phyloP scores from a whole-genome alignment of 768 basidiomycete species.

The Boletus vinaceobasis region DNA sequence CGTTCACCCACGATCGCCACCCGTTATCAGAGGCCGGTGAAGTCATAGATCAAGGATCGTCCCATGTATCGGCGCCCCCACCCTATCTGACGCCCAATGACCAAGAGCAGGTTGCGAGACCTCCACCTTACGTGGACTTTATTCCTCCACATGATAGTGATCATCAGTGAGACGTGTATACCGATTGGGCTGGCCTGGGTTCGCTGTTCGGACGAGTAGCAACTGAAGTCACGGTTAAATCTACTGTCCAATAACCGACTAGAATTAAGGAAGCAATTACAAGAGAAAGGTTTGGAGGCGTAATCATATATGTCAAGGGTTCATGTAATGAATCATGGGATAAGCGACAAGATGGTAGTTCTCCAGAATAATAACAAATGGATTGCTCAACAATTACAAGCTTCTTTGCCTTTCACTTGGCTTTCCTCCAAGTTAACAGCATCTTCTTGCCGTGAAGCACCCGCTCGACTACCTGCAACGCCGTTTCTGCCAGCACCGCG shows the following conservation, averaged over 20 bases:
- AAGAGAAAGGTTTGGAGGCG: constrained; percentile 14
- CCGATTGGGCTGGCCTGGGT: neutral
- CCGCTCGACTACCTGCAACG: constrained; percentile 49
- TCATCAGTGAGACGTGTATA: constrained; percentile 10
- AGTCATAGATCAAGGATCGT: constrained; percentile 33
- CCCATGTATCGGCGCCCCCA: constrained; percentile 67
- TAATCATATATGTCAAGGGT: constrained; percentile 25
- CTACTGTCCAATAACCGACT: constrained; percentile 13
- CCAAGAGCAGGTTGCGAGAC: constrained; percentile 51
- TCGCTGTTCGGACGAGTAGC: neutral
- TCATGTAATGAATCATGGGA: constrained; percentile 19
- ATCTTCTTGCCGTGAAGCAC: constrained; percentile 47
- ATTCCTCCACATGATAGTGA: constrained; percentile 11
- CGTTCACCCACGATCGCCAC: constrained; percentile 32
- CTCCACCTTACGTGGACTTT: constrained; percentile 64
- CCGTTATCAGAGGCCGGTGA: constrained; percentile 33
- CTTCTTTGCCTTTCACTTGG: constrained; percentile 63
- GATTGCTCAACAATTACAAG: constrained; percentile 70
- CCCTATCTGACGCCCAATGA: constrained; percentile 62
- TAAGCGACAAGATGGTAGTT: constrained; percentile 17
- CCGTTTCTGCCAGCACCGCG: constrained; percentile 64
- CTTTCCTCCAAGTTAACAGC: constrained; percentile 71
- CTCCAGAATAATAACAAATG: constrained; percentile 13
- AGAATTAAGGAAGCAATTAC: constrained; percentile 31
- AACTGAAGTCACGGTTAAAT: neutral